These are phyloP conservation scores for Galeopsis tetrahit DNA, from an alignment of 257 asterid genomes.

Conservation along the genomic window DNA sequence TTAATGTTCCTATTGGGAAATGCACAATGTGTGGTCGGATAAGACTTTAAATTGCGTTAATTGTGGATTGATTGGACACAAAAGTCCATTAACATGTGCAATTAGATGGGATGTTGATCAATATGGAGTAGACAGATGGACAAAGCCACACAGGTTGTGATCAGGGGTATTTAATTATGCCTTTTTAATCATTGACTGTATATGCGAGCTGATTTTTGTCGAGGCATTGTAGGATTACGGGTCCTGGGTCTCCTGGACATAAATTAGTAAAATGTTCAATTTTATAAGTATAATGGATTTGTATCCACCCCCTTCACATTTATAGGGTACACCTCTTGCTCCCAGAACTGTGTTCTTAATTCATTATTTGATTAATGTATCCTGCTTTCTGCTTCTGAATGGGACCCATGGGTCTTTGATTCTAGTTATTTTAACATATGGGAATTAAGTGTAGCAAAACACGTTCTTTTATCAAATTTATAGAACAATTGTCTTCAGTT, in stretches of 20 bases:
- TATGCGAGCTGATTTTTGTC: not conserved
- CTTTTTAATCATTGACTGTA: not conserved
- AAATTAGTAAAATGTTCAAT: not conserved
- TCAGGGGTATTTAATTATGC: not conserved
- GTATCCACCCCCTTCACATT: not conserved
- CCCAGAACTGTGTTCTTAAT: not conserved
- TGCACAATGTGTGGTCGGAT: slow-evolving; percentile 3
- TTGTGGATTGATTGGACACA: not conserved
- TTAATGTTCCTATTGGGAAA: not conserved
- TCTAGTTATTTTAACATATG: not conserved
- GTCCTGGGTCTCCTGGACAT: not conserved
- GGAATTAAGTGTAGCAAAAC: slow-evolving; percentile 10
- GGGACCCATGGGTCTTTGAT: not conserved
- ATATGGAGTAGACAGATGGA: not conserved
- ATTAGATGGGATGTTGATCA: not conserved
- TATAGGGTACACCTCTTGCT: not conserved
- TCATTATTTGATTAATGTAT: not conserved
- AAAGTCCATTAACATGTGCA: not conserved
- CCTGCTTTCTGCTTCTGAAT: not conserved
- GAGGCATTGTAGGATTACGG: not conserved
- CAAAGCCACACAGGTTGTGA: not conserved
- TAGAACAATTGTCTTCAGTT: not conserved
- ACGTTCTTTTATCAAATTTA: not conserved
- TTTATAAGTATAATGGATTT: not conserved
- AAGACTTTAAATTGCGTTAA: not conserved